phyloP scores from a whole-genome alignment of 768 basidiomycete genomes.

The Omphalotus guepiniiformis region DNA sequence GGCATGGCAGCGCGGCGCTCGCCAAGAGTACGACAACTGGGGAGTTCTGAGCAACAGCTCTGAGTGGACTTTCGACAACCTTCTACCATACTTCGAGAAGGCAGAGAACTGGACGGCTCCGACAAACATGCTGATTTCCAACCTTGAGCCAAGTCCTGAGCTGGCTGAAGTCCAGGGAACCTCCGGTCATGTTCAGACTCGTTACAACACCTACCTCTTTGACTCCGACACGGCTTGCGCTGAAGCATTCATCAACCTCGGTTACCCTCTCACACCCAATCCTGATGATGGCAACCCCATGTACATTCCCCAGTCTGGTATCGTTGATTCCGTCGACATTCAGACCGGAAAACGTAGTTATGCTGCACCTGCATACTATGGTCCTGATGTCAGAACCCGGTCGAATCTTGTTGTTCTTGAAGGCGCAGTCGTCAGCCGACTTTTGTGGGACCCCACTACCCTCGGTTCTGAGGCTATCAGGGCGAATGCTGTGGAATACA shows the following conservation, averaged over 20 bases:
- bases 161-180: not conserved
- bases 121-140: not conserved
- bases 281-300: constrained; percentile 6
- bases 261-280: not conserved
- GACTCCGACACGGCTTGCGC: not conserved
- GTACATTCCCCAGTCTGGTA: not conserved
- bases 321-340: constrained; percentile 1
- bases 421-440: constrained; percentile 17
- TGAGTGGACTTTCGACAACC: constrained; percentile 10
- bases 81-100: constrained; percentile 7
- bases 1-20: constrained; percentile 15
- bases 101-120: not conserved
- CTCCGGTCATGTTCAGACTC: constrained; percentile 1
- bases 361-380: constrained; percentile 6
- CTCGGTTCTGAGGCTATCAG: constrained; percentile 11
- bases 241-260: not conserved
- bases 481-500: constrained; percentile 41
- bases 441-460: constrained; percentile 14
- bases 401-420: constrained; percentile 24
- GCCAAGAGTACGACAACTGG: constrained; percentile 19
- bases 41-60: constrained; percentile 10
- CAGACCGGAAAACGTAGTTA: constrained; percentile 8
- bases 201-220: constrained; percentile 1
- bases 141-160: not conserved
- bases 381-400: constrained; percentile 2